Evolutionary conservation across 73 alveolate species (phyloP), one percentile per base, ranked within the genome.

Genomic region (Diophrys appendiculata): DNA sequence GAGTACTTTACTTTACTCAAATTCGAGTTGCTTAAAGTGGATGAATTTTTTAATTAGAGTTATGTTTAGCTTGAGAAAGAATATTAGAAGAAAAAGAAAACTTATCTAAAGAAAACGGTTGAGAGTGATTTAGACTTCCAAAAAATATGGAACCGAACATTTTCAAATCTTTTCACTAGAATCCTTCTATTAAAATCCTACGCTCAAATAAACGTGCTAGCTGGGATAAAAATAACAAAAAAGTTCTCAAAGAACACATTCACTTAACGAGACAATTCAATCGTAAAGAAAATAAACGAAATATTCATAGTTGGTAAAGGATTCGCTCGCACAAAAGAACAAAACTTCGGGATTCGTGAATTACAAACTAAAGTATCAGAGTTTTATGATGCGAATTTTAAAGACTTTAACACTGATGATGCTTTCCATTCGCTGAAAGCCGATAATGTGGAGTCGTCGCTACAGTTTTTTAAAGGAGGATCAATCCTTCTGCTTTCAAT

Each of bases 81-180:
- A 18, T 43, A 11, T 18, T 11, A 43, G 18, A 5, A 43, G 5
- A 43, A 43, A 18, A 5, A 43, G 18, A 18, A 43, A 43, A 43
- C 18, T 5, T 43, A 43, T 43, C 60, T 43, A 43, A 18, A 43
- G n/a, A n/a, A 35, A 28, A 53, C 24, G 27, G 83, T 28, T 24
- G 72, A 70, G 56, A 81, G 72, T 81, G 79, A 67, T 24, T 25
- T 81, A n/a, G 82, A 81, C 24, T 72, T 69, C 31, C 83, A 80
- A 22, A 81, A 80, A 26, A 81, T 35, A 33, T 81, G 89, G 89
- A 81, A 79, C 32, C 74, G 89, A 72, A 83, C 89, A 1, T 81
- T 60, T 65, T 29, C 35, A 26, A 29, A 72, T 11, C 35, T 81
- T 29, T 81, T 8, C 30, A 32, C 65, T 13, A 34, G 60, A 22